Evolutionary conservation across 139 green algal species (phyloP).

Genomic region (Chlamydomonas applanata): DNA sequence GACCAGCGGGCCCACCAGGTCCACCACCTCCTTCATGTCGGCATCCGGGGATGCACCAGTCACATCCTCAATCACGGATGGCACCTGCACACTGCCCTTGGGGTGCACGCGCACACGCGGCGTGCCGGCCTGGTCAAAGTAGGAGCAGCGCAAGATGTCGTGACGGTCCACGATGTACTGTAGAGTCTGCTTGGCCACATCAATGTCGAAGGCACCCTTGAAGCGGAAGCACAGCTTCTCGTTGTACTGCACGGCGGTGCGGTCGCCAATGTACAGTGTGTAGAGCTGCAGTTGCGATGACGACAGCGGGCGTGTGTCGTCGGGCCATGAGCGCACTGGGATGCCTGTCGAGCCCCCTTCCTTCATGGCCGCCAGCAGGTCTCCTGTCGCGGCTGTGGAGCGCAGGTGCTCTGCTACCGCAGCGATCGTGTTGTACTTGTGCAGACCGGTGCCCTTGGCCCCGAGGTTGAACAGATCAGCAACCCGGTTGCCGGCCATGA

Average conservation of each 20-base stretch:
- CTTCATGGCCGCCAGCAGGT: background rate
- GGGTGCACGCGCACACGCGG: too few relatives aligned
- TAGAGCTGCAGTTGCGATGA: background rate
- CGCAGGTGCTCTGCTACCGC: constrained; percentile 2
- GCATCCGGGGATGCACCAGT: too few relatives aligned
- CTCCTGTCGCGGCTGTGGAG: background rate
- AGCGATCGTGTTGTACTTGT: constrained; percentile 3
- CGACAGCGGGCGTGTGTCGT: background rate
- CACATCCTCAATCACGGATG: too few relatives aligned
- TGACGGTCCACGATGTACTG: too few relatives aligned
- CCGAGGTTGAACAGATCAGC: constrained; percentile 1
- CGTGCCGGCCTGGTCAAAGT: too few relatives aligned
- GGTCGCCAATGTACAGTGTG: background rate
- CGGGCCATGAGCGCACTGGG: background rate
- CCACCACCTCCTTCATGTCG: too few relatives aligned
- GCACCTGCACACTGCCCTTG: too few relatives aligned
- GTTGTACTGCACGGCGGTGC: constrained; percentile 1
- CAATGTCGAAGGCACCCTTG: background rate
- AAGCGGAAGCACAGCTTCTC: background rate
- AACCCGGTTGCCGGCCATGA: background rate
- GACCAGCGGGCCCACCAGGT: too few relatives aligned
- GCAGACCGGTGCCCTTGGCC: background rate
- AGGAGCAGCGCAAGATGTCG: too few relatives aligned
- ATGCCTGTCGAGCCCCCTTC: background rate
- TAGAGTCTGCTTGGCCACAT: background rate